These are phyloP conservation scores for Clavispora vitiphila DNA, from an alignment of 805 yeast species.

Conservation along the genomic window DNA sequence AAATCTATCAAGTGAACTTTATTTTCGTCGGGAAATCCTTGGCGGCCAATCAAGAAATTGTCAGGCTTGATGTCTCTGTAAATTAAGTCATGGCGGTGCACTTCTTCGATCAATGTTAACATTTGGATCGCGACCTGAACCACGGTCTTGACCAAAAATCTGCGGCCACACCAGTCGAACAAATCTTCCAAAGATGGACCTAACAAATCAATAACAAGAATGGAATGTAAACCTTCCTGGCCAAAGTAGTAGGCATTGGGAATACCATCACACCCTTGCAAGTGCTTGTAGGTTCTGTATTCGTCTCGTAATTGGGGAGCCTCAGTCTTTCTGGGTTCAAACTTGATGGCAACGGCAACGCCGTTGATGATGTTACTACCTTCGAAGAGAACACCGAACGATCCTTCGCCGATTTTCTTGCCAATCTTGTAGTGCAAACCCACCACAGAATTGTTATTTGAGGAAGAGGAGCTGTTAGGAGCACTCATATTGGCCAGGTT, in stretches of 20 bases:
- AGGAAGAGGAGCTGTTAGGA: constrained; percentile 9
- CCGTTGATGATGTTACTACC: constrained; percentile 70
- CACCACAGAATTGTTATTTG: constrained; percentile 35
- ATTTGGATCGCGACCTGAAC: constrained; percentile 73
- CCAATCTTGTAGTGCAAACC: constrained; percentile 74
- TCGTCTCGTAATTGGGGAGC: constrained; percentile 84
- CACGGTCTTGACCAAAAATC: constrained; percentile 66
- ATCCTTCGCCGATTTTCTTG: constrained; percentile 82
- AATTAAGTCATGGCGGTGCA: constrained; percentile 72
- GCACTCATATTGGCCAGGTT: constrained; percentile 17
- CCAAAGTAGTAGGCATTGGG: constrained; percentile 85
- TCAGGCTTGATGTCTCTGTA: constrained; percentile 84
- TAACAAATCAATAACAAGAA: constrained; percentile 67
- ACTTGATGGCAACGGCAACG: constrained; percentile 69
- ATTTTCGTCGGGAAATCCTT: constrained; percentile 57
- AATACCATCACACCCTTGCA: constrained; percentile 64
- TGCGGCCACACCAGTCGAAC: constrained; percentile 84
- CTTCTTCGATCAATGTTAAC: constrained; percentile 66
- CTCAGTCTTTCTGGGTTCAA: constrained; percentile 74
- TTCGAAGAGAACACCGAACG: constrained; percentile 80
- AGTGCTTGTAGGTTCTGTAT: constrained; percentile 69
- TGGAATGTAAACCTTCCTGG: constrained; percentile 78
- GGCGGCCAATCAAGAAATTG: constrained; percentile 68
- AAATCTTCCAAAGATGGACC: constrained; percentile 81
- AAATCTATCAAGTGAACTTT: constrained; percentile 71